Evolutionary conservation across 495 filamentous ascomycete species (phyloP), one percentile per base, ranked within the genome.

Genomic region (Aspergillus ellipticus): DNA sequence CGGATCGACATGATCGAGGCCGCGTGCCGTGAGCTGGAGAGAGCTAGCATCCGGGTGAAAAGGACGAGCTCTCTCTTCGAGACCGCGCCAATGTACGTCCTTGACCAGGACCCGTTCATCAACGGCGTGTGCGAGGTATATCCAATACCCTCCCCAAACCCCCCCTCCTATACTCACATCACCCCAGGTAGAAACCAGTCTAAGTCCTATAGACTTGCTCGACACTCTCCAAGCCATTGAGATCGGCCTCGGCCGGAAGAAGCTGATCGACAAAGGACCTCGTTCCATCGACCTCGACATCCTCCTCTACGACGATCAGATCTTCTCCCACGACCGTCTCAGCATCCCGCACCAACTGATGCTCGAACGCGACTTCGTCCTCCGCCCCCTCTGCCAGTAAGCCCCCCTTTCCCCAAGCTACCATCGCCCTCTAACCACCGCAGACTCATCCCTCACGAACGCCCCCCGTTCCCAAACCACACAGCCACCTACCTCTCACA

Each of bases 211-310:
- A 8, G 79, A 84, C 33, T 79, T 98, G 22, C 76, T 98, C 6
- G 85, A 92, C 60, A 71, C 81, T 33, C 80, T 98, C 2, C 92
- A 98, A 63, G 77, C 79, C 28, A 92, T 97, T 57, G 94, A 98
- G 63, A 84, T 83, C 46, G 64, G 64, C 0, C 75, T 97, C 20
- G 92, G 92, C 1, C 80, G 94, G 53, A 81, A 82, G 53, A 96
- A 96, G 69, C 61, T 89, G 33, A 85, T 97, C 49, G 91, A 96
- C 56, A 98, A 98, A 64, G 94, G 94, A 0, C 94, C 94, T 15
- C 83, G 94, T 0, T 92, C 87, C 55, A 95, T 98, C 41, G 94
- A 98, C 63, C 79, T 98, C 15, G 94, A 98, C 63, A 94, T 98
- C 53, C 77, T 98, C 4, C 78, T 97, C 4, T 96, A 96, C 62